Conservation (phyloP, 768 basidiomycete genomes). For the Trametopsis cervina region DNA sequence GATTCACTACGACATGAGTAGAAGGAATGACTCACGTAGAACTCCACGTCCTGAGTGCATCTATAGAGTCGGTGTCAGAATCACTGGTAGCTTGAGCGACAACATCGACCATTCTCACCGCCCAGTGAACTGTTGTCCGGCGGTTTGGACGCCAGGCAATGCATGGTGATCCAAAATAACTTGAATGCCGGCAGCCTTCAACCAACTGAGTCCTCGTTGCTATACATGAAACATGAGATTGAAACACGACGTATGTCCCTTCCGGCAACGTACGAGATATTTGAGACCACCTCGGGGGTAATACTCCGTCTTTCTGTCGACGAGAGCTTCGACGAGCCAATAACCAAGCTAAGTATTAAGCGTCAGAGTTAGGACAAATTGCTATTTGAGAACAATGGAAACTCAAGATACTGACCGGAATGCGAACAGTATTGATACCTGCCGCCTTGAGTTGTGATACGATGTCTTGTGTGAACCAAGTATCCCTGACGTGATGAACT, state of each 20-base stretch:
- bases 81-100: conserved; percentile 11
- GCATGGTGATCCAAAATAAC: conserved; percentile 69
- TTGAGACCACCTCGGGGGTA: conserved; percentile 65
- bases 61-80: conserved; percentile 26
- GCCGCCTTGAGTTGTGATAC: conserved; percentile 43
- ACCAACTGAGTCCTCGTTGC: conserved; percentile 56
- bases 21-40: conserved; percentile 47
- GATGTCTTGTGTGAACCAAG: conserved; percentile 66
- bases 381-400: not conserved
- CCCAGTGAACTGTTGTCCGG: conserved; percentile 63
- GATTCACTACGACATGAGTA: conserved; percentile 1
- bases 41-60: conserved; percentile 62
- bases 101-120: conserved; percentile 28
- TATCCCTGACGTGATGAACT: conserved; percentile 34
- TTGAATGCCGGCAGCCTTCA: conserved; percentile 55
- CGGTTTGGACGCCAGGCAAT: conserved; percentile 59
- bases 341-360: conserved; percentile 54
- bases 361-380: not conserved
- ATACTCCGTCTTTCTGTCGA: conserved; percentile 51
- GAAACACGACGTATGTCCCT: too few relatives aligned
- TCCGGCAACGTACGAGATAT: conserved; percentile 42
- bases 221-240: too few relatives aligned
- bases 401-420: conserved; percentile 47
- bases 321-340: conserved; percentile 74
- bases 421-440: conserved; percentile 70